Conservation (phyloP, 176 grass and related monocot species). For the Aechmea fasciata region DNA sequence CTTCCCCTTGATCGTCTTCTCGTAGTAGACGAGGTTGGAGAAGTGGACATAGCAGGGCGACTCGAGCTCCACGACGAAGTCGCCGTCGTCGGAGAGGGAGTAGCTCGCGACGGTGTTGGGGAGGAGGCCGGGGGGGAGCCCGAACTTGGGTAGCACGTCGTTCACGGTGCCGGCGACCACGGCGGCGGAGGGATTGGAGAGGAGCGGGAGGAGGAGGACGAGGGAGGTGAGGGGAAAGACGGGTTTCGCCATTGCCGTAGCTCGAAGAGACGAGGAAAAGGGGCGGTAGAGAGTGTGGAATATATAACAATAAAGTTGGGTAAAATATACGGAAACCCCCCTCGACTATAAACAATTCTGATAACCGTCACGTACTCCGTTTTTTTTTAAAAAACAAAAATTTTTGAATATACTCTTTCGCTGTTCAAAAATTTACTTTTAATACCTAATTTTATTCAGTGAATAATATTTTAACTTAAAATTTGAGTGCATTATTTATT, state of each 20-base stretch:
- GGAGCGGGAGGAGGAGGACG: neutral
- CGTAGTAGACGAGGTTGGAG: conserved; percentile 56
- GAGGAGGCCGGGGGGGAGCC: conserved; percentile 64
- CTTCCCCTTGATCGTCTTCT: conserved; percentile 35
- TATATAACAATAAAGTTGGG: no score
- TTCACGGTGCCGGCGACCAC: conserved; percentile 18
- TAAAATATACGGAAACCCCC: no score
- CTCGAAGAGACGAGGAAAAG: neutral
- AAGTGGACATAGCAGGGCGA: conserved; percentile 64
- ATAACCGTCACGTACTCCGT: no score
- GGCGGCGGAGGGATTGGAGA: neutral
- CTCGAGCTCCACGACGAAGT: conserved; percentile 56
- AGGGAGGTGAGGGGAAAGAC: neutral
- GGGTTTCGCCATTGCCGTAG: conserved; percentile 17
- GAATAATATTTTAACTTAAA: no score
- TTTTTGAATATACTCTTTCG: no score
- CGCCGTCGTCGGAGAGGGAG: conserved; percentile 36
- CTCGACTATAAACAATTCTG: no score
- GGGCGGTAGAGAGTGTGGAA: no score
- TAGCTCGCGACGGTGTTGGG: conserved; percentile 51
- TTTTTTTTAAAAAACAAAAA: no score
- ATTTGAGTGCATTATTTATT: no score
- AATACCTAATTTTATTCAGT: no score
- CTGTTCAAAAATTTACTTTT: no score
- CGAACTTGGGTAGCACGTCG: conserved; percentile 57